phyloP scores from a whole-genome alignment of 495 filamentous ascomycete genomes.

The Alectoria sarmentosa region DNA sequence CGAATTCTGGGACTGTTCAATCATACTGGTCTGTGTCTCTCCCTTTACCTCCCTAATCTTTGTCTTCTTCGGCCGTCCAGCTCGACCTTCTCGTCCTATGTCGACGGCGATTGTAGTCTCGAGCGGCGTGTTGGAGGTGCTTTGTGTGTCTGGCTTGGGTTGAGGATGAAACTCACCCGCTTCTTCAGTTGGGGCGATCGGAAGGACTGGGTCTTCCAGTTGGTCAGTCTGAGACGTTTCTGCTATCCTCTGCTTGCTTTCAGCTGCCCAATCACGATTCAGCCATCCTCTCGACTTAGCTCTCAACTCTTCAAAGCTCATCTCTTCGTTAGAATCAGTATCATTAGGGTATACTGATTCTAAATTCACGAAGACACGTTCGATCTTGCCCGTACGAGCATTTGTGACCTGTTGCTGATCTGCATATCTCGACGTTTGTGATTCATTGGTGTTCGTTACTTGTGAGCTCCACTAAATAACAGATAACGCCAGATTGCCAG shows the following conservation, averaged over 20 bases:
- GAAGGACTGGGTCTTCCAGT: neutral
- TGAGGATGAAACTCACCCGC: neutral
- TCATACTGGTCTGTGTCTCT: slow-evolving; percentile 78
- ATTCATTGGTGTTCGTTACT: slow-evolving; percentile 34
- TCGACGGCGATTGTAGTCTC: slow-evolving; percentile 30
- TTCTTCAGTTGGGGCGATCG: neutral
- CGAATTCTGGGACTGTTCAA: neutral
- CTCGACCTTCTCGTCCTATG: slow-evolving; percentile 32
- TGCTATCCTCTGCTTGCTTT: slow-evolving; percentile 11
- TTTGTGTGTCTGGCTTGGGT: slow-evolving; percentile 7
- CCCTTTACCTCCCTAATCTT: slow-evolving; percentile 68
- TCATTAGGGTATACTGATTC: slow-evolving; percentile 74
- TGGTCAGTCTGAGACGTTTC: neutral
- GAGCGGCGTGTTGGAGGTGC: slow-evolving; percentile 14
- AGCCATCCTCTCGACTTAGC: slow-evolving; percentile 76
- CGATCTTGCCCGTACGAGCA: slow-evolving; percentile 66
- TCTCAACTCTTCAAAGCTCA: slow-evolving; percentile 85
- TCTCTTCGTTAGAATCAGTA: slow-evolving; percentile 58
- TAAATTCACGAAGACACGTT: slow-evolving; percentile 81
- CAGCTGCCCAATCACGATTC: slow-evolving; percentile 53
- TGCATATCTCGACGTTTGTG: slow-evolving; percentile 35
- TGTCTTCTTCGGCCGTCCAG: slow-evolving; percentile 50
- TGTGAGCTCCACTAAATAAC: slow-evolving; percentile 54
- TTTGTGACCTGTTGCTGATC: slow-evolving; percentile 65
- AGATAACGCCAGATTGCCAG: slow-evolving; percentile 51